Base-by-base conservation (phyloP, 257 asterid genomes). In the Solanum infundibuliforme region DNA sequence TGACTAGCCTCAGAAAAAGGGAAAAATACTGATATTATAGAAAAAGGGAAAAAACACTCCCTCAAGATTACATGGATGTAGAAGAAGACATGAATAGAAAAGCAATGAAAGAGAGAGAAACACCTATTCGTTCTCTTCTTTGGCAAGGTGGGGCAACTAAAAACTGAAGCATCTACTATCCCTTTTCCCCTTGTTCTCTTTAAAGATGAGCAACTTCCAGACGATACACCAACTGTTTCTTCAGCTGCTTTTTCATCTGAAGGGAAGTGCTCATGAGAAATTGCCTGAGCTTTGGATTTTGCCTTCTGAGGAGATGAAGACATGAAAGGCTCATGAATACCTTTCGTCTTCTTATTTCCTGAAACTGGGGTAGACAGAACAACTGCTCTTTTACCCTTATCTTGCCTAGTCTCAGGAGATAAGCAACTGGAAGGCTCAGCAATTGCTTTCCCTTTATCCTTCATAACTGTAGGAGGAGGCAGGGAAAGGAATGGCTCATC, bases 121-220 rank as follows among this genome's bases (percentile, higher is more conserved):
- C 55, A 90, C 69, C 92, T 87, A 87, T 88, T 72, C 41, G 83
- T 87, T 87, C 89, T 90, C 38, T 87, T 79, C 91, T 91, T 90
- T 87, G 34, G 87, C 84, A 89, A 27, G n/a, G 93, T 92, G 74
- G 96, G 95, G 93, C 96, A 93, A 87, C 96, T 95, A 62, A 88
- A 91, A 84, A 88, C 86, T 76, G 93, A 92, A 29, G 83, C 43
- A 69, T 82, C 95, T 74, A 38, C 90, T 84, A 55, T 91, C 85
- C 87, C 86, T 88, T 87, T 91, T 87, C 34, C 91, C 89, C 73
- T 71, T 83, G 82, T 91, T 89, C 88, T 90, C 87, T 83, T 88
- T 25, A 52, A 85, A 83, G 90, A 86, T 14, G 65, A 79, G 69
- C 52, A 48, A 55, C 79, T 81, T 39, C 68, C 52, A 13, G 72